A percentile compares a stretch with the other conserved stretches of the same genome.
These are phyloP conservation scores for Paxillus ammoniavirescens DNA, from an alignment of 768 basidiomycete species.

Conservation along the genomic window DNA sequence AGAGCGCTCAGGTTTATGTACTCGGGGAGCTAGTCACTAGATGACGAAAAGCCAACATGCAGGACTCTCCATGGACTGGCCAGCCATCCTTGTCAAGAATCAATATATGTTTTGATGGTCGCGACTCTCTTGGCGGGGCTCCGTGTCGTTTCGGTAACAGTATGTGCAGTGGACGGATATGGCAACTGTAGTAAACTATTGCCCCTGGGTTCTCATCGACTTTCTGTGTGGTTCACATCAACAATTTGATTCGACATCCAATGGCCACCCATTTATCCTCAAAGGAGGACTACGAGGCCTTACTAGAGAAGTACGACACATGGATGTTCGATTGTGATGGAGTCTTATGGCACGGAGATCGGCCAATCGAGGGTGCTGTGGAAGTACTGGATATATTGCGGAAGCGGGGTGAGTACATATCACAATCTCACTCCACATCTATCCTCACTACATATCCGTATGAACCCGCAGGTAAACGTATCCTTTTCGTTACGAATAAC, in stretches of 20 bases:
- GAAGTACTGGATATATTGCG: slow-evolving; percentile 76
- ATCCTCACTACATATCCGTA: slow-evolving; percentile 5
- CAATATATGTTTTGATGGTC: not conserved
- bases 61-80: not conserved
- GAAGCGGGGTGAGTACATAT: slow-evolving; percentile 56
- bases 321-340: slow-evolving; percentile 98
- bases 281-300: slow-evolving; percentile 43
- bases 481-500: slow-evolving; percentile 97
- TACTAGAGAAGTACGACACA: slow-evolving; percentile 77
- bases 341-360: slow-evolving; percentile 87
- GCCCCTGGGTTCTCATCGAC: not conserved
- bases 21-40: not conserved
- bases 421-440: not conserved
- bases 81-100: not conserved
- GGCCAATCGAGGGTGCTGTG: slow-evolving; percentile 71
- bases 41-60: not conserved
- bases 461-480: slow-evolving; percentile 57
- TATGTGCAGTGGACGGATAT: slow-evolving; percentile 14
- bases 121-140: not conserved
- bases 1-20: not conserved
- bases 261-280: slow-evolving; percentile 32
- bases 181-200: slow-evolving; percentile 20
- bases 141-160: not conserved
- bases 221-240: slow-evolving; percentile 3
- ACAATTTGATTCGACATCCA: slow-evolving; percentile 7